Evolutionary conservation across 495 filamentous ascomycete species (phyloP).

Genomic region (Glarea lozoyensis): DNA sequence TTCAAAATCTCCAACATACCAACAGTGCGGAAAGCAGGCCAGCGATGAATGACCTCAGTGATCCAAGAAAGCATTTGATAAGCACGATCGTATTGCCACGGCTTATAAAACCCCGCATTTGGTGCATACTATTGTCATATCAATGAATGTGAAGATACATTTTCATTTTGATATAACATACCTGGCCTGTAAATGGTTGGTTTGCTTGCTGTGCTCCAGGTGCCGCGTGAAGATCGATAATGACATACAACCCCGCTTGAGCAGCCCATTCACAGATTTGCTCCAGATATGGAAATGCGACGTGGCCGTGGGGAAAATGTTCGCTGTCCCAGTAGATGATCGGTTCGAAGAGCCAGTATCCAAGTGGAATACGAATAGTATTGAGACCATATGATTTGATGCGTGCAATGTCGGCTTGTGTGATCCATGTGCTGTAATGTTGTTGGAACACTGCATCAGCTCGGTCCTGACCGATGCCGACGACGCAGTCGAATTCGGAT

Average conservation of each 20-base stretch:
- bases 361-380: slow-evolving; percentile 53
- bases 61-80: slow-evolving; percentile 52
- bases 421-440: slow-evolving; percentile 54
- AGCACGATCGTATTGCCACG: slow-evolving; percentile 48
- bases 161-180: neutral
- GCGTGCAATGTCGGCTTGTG: slow-evolving; percentile 41
- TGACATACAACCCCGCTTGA: slow-evolving; percentile 49
- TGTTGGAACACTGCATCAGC: slow-evolving; percentile 44
- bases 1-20: slow-evolving; percentile 54
- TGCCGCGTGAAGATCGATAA: slow-evolving; percentile 56
- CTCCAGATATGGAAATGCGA: slow-evolving; percentile 44
- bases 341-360: slow-evolving; percentile 54
- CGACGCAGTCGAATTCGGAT: slow-evolving; percentile 52
- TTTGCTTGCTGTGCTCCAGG: slow-evolving; percentile 45
- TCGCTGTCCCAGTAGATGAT: slow-evolving; percentile 43
- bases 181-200: slow-evolving; percentile 47
- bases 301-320: slow-evolving; percentile 49
- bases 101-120: slow-evolving; percentile 43
- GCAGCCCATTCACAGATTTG: slow-evolving; percentile 46
- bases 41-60: slow-evolving; percentile 44
- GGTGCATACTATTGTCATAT: slow-evolving; percentile 23
- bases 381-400: slow-evolving; percentile 49
- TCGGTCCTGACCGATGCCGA: slow-evolving; percentile 38
- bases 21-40: slow-evolving; percentile 40
- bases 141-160: neutral